Base-by-base conservation (phyloP, 2,329 filamentous ascomycete species). In the Neofusicoccum cordaticola region DNA sequence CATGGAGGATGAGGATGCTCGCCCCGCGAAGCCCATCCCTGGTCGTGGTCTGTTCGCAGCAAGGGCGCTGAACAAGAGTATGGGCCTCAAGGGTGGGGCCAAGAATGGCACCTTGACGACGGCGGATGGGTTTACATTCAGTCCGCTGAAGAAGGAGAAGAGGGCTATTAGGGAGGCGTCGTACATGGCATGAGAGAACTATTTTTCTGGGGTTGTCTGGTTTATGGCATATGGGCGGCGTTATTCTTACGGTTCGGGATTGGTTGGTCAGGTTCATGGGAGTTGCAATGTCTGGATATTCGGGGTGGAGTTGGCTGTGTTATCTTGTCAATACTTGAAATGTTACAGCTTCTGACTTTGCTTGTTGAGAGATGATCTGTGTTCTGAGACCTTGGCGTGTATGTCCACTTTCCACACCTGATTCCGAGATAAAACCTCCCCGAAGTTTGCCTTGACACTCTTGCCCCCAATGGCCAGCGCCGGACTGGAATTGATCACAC, bases 1-100 rank as follows among this genome's bases (percentile, higher is more conserved):
- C 65, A 89, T 90, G 8, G 86, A 71, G 8, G 75, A 73, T 13
- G 76, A 78, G n/a, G 73, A 71, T 31, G 39, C 42, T 27, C 47
- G 56, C 27, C 71, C 72, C 12, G 63, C 68, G n/a, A 77, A 77
- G 63, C 72, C 76, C 12, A 72, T 73, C 11, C 68, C 71, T 22
- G 73, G 74, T 15, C 76, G 75, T 53, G 75, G 76, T 0, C 63
- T 79, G 4, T 77, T 78, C 63, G 76, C 75, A 17, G 73, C 73
- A 3, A 69, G 76, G 63, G 75, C 75, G n/a, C 45, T 77, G 63
- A 72, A 73, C 9, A 77, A 75, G 71, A 73, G 68, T 51, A 51
- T 76, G 41, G 57, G 64, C 13, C 71, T 72, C 3, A 75, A 47
- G 41, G 74, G 74, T 5, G 76, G 75, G 22, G 72, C 69, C 53